Evolutionary conservation across 371 early-diverging fungal genomes (phyloP), one percentile per base, ranked within the genome.

Genomic region (Mucor irregularis): DNA sequence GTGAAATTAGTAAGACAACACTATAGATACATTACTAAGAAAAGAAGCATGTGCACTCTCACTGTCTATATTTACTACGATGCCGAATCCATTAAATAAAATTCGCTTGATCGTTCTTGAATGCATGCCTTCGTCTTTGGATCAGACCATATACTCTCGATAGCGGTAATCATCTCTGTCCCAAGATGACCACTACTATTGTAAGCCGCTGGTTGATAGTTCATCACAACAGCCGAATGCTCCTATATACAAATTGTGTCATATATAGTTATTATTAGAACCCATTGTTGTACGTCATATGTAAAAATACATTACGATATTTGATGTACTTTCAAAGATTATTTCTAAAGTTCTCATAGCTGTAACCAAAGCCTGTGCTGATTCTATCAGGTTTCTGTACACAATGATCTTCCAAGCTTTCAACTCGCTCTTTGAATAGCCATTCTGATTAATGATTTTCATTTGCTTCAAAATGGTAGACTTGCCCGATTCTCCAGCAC

Each of bases 401-500:
- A 97, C 86, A 1, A 85, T 85, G 29, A 83, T 65, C 38, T 85
- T 81, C 79, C 84, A 94, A 31, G 82, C 67, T 35, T 72, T 68
- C n/a, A 92, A 76, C 58, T 96, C 97, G 30, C 86, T 85, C 50
- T 81, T 72, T 16, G 85, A 79, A 66, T 91, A 97, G 4, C 95
- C 96, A 25, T 84, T 80, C 59, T 91, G 92, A 72, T 95, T 90
- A 57, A 96, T 90, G 58, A 96, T 87, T 63, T 91, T 92, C 91
- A 95, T 92, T 69, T 95, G 94, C 51, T 95, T 95, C 22, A 93
- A 86, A 51, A 95, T 89, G 28, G 95, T 95, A 30, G 90, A 88
- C 68, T 93, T 93, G 53, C 95, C 95, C 19, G 92, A 91, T 71
- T 94, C 95, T 47, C 93, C 94, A 59, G 88, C 87, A 17, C 94